Percentiles rank a stretch among this genome's conserved stretches.
These are phyloP conservation scores for Forsythia viridissima DNA, from an alignment of 257 asterid genomes.

Conservation along the genomic window DNA sequence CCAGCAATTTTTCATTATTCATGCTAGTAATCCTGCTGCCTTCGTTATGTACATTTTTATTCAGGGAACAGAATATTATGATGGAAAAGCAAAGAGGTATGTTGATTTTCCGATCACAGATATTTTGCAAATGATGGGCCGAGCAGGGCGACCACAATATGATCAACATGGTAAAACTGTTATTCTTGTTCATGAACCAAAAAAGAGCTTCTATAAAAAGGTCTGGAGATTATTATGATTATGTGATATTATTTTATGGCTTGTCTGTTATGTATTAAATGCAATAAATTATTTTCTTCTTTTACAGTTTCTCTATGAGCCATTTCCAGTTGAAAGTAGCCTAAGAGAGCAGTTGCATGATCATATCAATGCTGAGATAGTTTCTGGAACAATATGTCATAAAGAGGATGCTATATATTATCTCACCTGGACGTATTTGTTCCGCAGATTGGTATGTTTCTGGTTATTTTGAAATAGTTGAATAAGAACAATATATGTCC, in stretches of 20 bases:
- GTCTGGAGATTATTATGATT: constrained; percentile 29
- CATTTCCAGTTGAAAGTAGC: constrained; percentile 99
- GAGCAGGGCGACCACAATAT: constrained; percentile 98
- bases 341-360: constrained; percentile 92
- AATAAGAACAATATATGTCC: neutral
- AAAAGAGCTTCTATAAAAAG: constrained; percentile 98
- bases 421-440: constrained; percentile 98
- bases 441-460: constrained; percentile 84
- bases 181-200: constrained; percentile 98
- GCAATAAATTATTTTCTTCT: constrained; percentile 25
- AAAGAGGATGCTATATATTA: constrained; percentile 95
- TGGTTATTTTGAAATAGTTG: constrained; percentile 14
- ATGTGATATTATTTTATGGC: constrained; percentile 5
- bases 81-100: constrained; percentile 89
- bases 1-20: neutral
- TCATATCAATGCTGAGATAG: constrained; percentile 97
- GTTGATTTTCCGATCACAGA: constrained; percentile 97
- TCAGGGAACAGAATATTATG: constrained; percentile 97
- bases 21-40: constrained; percentile 14
- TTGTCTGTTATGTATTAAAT: constrained; percentile 12
- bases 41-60: neutral
- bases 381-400: constrained; percentile 87
- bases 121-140: constrained; percentile 98
- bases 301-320: constrained; percentile 91
- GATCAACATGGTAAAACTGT: constrained; percentile 99